A percentile compares a stretch with the other conserved stretches of the same genome.
These are phyloP conservation scores for Bacterosira constricta DNA, from an alignment of 108 stramenopile genomes.

Conservation along the genomic window DNA sequence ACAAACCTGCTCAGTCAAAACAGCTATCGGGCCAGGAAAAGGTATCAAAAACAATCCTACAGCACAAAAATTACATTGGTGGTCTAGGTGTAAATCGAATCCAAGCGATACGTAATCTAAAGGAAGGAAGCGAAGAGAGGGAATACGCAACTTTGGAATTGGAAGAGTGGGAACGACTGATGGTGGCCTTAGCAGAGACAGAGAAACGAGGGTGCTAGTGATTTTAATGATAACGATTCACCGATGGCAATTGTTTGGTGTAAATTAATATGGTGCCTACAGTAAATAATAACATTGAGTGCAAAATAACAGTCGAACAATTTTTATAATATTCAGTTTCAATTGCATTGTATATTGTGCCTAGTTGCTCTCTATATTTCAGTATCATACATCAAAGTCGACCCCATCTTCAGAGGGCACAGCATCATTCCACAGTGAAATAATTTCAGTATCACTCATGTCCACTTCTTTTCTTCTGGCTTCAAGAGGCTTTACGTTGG, in stretches of 20 bases:
- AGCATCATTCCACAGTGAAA: not conserved
- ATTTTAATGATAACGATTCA: not conserved
- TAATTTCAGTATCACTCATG: conserved; percentile 13
- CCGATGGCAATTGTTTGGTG: not conserved
- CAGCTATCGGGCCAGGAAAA: not conserved
- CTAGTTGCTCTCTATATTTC: too few species aligned
- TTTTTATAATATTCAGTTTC: too few species aligned
- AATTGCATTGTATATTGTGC: too few species aligned
- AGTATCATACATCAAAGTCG: not conserved
- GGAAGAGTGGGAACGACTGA: conserved; percentile 73
- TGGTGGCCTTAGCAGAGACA: conserved; percentile 54
- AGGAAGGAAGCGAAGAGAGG: conserved; percentile 63
- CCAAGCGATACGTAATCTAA: conserved; percentile 51
- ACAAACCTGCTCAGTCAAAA: conserved; percentile 25
- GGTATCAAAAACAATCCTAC: conserved; percentile 33
- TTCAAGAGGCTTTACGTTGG: not conserved
- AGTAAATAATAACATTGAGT: too few species aligned
- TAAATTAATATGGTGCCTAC: too few species aligned
- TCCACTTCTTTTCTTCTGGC: conserved; percentile 10
- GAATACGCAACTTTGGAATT: conserved; percentile 63
- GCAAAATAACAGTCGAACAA: too few species aligned
- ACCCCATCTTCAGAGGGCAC: conserved; percentile 8
- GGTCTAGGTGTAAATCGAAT: conserved; percentile 68
- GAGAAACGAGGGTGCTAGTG: not conserved
- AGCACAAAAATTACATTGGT: conserved; percentile 55